Evolutionary conservation across 306 rosid species (phyloP), one percentile per base, ranked within the genome.

Genomic region (Erythrophleum fordii): DNA sequence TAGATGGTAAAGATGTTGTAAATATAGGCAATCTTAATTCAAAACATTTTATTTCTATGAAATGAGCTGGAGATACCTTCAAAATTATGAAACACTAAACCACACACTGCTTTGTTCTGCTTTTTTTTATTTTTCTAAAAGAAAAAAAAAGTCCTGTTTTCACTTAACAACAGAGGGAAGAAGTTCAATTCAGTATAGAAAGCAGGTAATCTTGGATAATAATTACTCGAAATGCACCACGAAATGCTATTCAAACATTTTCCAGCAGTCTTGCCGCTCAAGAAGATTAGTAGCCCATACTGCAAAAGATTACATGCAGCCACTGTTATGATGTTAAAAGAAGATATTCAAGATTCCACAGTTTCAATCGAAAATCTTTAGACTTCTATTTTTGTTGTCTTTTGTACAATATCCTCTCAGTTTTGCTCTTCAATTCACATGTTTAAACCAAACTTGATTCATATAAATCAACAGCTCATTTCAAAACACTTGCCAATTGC

Each of bases 1-100:
- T 44, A 45, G 76, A 72, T 59, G 73, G 37, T 18, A 72, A 48
- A 66, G 59, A 72, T 77, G 70, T 26, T 39, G 78, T 34, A 61
- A 25, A 52, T 49, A 51, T 42, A 73, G 7, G 46, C 41, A 73
- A 55, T 53, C 46, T 65, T 44, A 3, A 23, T 66, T 66, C 41
- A 25, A 26, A 20, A 75, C 29, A 37, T 60, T 34, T 16, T 29
- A 61, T 72, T 62, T 51, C 59, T 26, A 17, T 18, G 31, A 31
- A n/a, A 26, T 51, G 61, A 18, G 64, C 7, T 37, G 41, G 26
- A 44, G 79, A 73, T 26, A 25, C 55, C 41, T 7, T 35, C 5
- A 11, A 17, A 51, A 35, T 61, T 4, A 48, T 52, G 61, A 13
- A 16, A 62, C 52, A 49, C 20, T 62, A 6, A 69, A 42, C 26